These are phyloP conservation scores for Fraxinus latifolia DNA, from an alignment of 305 asterid genomes.

Conservation along the genomic window DNA sequence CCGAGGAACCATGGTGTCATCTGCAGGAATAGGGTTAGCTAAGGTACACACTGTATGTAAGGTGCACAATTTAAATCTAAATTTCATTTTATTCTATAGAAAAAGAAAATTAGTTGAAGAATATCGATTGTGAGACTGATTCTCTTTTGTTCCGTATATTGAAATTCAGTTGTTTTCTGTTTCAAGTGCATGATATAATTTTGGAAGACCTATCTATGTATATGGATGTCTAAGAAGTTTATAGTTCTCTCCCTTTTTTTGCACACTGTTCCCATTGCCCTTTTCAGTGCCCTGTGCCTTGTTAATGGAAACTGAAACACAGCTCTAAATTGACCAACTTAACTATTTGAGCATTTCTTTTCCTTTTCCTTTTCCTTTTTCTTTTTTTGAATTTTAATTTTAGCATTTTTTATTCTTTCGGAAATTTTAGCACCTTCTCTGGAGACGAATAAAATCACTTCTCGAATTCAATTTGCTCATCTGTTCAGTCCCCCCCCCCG, in stretches of 20 bases:
- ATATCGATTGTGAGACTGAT: background rate
- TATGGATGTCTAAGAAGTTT: background rate
- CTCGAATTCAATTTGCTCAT: too few relatives aligned
- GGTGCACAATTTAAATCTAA: background rate
- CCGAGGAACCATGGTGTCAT: background rate
- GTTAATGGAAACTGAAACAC: background rate
- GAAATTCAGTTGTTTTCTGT: background rate
- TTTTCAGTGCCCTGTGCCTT: background rate
- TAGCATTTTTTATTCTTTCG: too few relatives aligned
- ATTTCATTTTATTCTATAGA: background rate
- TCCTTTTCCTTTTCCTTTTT: too few relatives aligned
- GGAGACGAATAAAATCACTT: background rate
- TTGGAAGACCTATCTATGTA: background rate
- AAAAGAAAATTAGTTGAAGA: background rate
- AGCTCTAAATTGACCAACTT: background rate
- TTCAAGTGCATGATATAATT: background rate
- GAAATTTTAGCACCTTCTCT: too few relatives aligned
- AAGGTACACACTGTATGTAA: background rate
- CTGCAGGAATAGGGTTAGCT: background rate
- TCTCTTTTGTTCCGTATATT: background rate
- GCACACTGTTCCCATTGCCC: background rate
- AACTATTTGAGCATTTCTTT: background rate
- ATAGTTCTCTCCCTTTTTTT: background rate
- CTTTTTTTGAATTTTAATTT: too few relatives aligned
- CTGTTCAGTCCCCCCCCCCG: too few relatives aligned